Conservation (phyloP, 768 basidiomycete genomes). For the Russula emetica region DNA sequence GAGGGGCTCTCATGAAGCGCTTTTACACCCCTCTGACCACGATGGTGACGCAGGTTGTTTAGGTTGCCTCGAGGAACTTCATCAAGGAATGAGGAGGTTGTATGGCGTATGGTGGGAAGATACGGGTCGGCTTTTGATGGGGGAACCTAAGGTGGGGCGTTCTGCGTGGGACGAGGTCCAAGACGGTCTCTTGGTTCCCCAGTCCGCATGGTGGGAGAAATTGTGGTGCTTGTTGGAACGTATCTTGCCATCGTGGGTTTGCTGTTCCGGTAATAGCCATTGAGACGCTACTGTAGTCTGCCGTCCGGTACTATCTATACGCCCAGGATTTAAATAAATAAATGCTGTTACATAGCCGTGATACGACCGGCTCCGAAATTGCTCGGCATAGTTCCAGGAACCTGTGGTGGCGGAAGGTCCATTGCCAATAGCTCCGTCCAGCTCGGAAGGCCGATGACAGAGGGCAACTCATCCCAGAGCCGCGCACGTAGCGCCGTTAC, state of each 20-base stretch:
- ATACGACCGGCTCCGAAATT: background rate
- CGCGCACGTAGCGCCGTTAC: conserved; percentile 38
- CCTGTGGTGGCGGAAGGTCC: conserved; percentile 31
- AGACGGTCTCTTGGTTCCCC: background rate
- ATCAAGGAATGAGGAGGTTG: conserved; percentile 21
- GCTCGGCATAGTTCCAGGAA: background rate
- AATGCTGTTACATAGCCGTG: background rate
- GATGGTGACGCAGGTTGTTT: conserved; percentile 4
- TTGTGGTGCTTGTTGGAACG: background rate
- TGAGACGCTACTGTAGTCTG: background rate
- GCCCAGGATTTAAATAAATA: conserved; percentile 6
- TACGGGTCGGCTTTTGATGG: conserved; percentile 20
- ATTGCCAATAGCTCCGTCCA: conserved; percentile 43
- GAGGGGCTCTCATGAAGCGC: background rate
- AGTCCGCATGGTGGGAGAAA: background rate
- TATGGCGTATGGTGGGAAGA: conserved; percentile 25
- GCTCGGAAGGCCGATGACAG: conserved; percentile 41
- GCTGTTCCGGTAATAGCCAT: background rate
- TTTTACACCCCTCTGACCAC: background rate
- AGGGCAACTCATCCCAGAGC: conserved; percentile 48
- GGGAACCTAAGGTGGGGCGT: background rate
- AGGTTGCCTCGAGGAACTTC: conserved; percentile 20
- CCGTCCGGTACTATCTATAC: background rate
- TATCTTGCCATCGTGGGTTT: background rate
- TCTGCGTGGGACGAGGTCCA: conserved; percentile 19